A percentile compares a stretch with the other conserved stretches of the same genome.
These are phyloP conservation scores for Phytophthora fragariaefolia DNA, from an alignment of 352 stramenopile species.

Conservation along the genomic window DNA sequence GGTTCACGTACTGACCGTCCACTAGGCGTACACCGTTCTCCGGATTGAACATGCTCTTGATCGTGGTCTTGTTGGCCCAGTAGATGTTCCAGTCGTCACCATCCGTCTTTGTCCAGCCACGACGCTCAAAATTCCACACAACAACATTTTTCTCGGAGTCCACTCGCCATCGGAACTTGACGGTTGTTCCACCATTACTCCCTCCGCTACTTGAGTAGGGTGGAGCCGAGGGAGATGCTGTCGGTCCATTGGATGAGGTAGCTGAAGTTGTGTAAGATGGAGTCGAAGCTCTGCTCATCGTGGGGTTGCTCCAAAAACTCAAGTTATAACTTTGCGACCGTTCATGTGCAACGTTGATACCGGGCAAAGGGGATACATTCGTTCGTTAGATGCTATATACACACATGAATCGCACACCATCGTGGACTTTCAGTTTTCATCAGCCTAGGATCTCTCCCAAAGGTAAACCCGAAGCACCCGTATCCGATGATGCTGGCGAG, in stretches of 20 bases:
- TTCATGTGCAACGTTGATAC: slow-evolving; percentile 3
- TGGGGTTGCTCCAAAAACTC: neutral
- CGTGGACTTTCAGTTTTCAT: neutral
- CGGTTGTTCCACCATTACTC: neutral
- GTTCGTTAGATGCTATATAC: slow-evolving; percentile 12
- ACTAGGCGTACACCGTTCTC: slow-evolving; percentile 73
- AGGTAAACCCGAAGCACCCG: slow-evolving; percentile 13
- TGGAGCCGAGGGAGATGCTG: slow-evolving; percentile 7
- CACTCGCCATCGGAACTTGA: slow-evolving; percentile 69
- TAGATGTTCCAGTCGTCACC: slow-evolving; percentile 94
- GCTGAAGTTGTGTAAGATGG: slow-evolving; percentile 10
- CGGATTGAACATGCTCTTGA: slow-evolving; percentile 91
- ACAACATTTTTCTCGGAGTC: slow-evolving; percentile 85
- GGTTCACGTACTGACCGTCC: slow-evolving; percentile 81
- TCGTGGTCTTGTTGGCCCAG: slow-evolving; percentile 90
- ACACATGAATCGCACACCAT: slow-evolving; percentile 1
- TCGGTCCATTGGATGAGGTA: slow-evolving; percentile 1
- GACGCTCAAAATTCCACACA: slow-evolving; percentile 84
- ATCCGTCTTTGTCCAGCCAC: slow-evolving; percentile 85
- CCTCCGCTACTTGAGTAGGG: slow-evolving; percentile 1
- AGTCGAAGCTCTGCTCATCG: slow-evolving; percentile 7
- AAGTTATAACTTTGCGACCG: neutral
- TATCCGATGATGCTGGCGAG: slow-evolving; percentile 36
- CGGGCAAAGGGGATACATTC: slow-evolving; percentile 7
- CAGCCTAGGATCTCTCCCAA: slow-evolving; percentile 23